These are phyloP conservation scores for Boletellus dicymbophilus DNA, from an alignment of 1,284 basidiomycete genomes.

Conservation along the genomic window DNA sequence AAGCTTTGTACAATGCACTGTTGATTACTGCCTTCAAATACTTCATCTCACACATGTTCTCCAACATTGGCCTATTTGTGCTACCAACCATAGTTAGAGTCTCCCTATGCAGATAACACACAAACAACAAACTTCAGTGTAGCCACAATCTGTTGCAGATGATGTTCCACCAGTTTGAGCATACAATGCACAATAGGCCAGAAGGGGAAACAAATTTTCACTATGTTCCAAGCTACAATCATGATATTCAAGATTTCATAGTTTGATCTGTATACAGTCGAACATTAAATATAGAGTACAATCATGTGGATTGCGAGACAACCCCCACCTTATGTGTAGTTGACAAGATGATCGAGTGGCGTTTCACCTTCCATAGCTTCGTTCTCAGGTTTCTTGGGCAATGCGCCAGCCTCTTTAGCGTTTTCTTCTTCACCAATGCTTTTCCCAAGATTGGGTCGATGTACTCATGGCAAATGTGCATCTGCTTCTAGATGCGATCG, in stretches of 20 bases:
- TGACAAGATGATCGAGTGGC: slow-evolving; percentile 32
- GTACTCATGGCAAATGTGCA: slow-evolving; percentile 35
- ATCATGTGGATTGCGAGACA: background rate
- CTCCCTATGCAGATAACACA: slow-evolving; percentile 57
- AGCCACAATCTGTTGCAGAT: slow-evolving; percentile 44
- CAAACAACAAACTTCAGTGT: slow-evolving; percentile 56
- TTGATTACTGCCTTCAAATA: slow-evolving; percentile 62
- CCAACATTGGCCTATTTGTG: slow-evolving; percentile 45
- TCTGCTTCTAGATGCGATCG: slow-evolving; percentile 33
- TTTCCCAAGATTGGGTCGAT: slow-evolving; percentile 38
- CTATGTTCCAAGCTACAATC: slow-evolving; percentile 54
- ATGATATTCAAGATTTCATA: slow-evolving; percentile 53
- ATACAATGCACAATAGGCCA: background rate
- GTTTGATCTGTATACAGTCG: slow-evolving; percentile 22
- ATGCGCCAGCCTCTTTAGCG: slow-evolving; percentile 11
- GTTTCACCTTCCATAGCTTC: slow-evolving; percentile 29
- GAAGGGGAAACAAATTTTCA: slow-evolving; percentile 22
- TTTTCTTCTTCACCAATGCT: slow-evolving; percentile 30
- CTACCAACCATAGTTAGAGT: slow-evolving; percentile 49
- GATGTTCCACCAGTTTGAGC: background rate
- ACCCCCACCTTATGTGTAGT: slow-evolving; percentile 28
- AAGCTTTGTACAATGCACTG: slow-evolving; percentile 35
- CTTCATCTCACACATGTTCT: slow-evolving; percentile 58
- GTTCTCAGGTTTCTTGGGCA: slow-evolving; percentile 13
- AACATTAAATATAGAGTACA: background rate